Percentiles rank a stretch among this genome's conserved stretches.
These are phyloP conservation scores for Linaria vulgaris DNA, from an alignment of 257 asterid genomes.

Conservation along the genomic window DNA sequence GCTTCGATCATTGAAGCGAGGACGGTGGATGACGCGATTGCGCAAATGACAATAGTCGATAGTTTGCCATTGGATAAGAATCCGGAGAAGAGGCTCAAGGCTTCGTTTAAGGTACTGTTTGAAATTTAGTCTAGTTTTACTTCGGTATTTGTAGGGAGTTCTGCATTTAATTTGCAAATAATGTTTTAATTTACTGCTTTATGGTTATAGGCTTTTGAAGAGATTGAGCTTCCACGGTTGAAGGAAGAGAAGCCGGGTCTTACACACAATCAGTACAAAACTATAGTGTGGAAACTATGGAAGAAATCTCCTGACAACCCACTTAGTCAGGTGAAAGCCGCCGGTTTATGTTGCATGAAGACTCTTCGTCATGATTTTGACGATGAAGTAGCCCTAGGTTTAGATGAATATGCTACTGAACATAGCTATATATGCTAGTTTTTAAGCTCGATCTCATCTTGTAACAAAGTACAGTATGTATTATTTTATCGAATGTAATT, in stretches of 20 bases:
- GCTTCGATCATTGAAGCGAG: conserved; percentile 78
- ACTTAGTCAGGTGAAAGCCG: conserved; percentile 75
- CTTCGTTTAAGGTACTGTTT: conserved; percentile 95
- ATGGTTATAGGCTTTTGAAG: conserved; percentile 63
- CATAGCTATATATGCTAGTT: too few species aligned
- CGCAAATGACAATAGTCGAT: conserved; percentile 58
- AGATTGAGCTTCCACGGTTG: conserved; percentile 56
- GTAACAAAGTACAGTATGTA: too few species aligned
- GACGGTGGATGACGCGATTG: conserved; percentile 81
- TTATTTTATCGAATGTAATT: too few species aligned
- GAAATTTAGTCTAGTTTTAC: too few species aligned
- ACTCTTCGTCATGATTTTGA: too few species aligned
- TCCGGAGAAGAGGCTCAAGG: conserved; percentile 94
- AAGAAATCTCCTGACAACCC: conserved; percentile 95
- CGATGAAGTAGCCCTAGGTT: too few species aligned
- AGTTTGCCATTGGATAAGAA: conserved; percentile 76
- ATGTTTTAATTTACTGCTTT: conserved; percentile 12
- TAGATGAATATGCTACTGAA: too few species aligned
- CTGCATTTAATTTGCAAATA: conserved; percentile 5
- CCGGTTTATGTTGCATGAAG: too few species aligned
- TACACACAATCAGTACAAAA: conserved; percentile 61
- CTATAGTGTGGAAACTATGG: conserved; percentile 96
- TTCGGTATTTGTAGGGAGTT: too few species aligned
- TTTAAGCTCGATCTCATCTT: too few species aligned
- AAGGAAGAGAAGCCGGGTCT: conserved; percentile 61